Evolutionary conservation across 2,329 filamentous ascomycete genomes (phyloP).

Genomic region (Neopestalotiopsis clavispora): DNA sequence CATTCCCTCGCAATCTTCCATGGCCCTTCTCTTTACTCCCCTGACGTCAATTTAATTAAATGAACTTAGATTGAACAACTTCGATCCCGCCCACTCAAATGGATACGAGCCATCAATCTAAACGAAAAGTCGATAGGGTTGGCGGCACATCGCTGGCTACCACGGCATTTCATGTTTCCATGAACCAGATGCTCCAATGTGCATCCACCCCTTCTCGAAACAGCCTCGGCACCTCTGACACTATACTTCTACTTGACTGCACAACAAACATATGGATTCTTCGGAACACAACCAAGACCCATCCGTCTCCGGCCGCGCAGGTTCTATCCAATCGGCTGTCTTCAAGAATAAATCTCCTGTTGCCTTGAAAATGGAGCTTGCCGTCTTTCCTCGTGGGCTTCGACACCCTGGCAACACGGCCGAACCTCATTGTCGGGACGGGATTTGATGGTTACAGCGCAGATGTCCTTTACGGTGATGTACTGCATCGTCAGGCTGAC

Average conservation of each 20-base stretch:
- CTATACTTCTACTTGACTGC: background rate
- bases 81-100: background rate
- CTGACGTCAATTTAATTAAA: no score
- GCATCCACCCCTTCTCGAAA: background rate
- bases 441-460: constrained; percentile 8
- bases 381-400: constrained; percentile 6
- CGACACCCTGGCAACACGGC: constrained; percentile 2
- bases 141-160: background rate
- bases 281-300: background rate
- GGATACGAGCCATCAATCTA: background rate
- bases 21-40: no score
- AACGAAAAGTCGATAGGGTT: background rate
- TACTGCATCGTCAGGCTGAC: background rate
- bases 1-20: no score
- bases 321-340: constrained; percentile 7
- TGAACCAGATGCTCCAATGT: constrained; percentile 17
- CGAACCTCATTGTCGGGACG: constrained; percentile 10
- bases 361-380: background rate
- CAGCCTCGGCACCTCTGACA: background rate
- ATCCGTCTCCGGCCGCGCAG: constrained; percentile 2
- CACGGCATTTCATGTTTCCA: constrained; percentile 16
- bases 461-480: constrained; percentile 6
- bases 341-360: constrained; percentile 3
- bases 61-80: background rate
- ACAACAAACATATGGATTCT: background rate